phyloP scores from a whole-genome alignment of 2,329 filamentous ascomycete species.

The Didymella pinodella region DNA sequence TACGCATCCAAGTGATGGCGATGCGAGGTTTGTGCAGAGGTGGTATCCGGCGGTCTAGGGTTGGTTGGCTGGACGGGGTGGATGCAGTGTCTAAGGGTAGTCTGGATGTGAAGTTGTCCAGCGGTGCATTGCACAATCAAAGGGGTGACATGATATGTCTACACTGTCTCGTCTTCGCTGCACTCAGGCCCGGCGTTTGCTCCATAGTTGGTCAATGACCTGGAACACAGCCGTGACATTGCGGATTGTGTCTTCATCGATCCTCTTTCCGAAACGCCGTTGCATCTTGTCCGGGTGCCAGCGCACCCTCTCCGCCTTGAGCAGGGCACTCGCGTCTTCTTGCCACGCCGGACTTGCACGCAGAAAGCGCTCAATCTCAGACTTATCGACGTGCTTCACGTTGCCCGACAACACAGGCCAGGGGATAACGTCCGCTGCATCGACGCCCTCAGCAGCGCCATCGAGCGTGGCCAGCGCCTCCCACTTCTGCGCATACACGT shows the following conservation, averaged over 20 bases:
- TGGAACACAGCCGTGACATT: constrained; percentile 91
- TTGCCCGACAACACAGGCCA: constrained; percentile 77
- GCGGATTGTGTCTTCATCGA: constrained; percentile 76
- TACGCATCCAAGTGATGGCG: background rate
- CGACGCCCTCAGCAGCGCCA: constrained; percentile 16
- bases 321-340: constrained; percentile 56
- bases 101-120: too few relatives aligned
- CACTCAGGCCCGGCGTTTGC: constrained; percentile 21
- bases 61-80: too few relatives aligned
- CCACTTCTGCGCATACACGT: constrained; percentile 72
- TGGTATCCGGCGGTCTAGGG: background rate
- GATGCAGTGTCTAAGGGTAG: too few relatives aligned
- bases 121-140: too few relatives aligned
- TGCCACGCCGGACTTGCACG: constrained; percentile 58
- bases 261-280: constrained; percentile 77
- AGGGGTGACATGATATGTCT: too few relatives aligned
- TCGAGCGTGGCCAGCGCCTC: constrained; percentile 53
- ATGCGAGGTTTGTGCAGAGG: background rate
- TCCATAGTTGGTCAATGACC: constrained; percentile 83
- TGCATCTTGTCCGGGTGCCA: constrained; percentile 99
- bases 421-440: constrained; percentile 57
- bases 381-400: constrained; percentile 63
- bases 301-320: constrained; percentile 86
- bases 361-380: constrained; percentile 75
- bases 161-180: too few relatives aligned